Evolutionary conservation across 192 early-diverging fungal species (phyloP), one percentile per base, ranked within the genome.

Genomic region (Diversispora epigaea): DNA sequence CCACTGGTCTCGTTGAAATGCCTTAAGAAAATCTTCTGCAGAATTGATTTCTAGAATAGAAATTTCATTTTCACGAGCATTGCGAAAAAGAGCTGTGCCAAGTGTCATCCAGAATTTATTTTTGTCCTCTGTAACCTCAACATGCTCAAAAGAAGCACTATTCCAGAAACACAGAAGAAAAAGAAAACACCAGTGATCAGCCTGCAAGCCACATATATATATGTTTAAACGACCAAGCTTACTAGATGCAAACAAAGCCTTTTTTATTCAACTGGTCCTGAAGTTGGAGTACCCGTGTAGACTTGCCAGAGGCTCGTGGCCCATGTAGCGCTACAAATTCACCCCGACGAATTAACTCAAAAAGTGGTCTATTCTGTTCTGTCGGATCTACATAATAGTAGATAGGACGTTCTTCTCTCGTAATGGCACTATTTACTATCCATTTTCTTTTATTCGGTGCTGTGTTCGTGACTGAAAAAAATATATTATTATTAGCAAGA

Each of bases 371-470:
- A 64, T 63, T 75, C 73, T 64, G 73, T 11, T 58, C 60, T 75
- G 73, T 75, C 40, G 61, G 60, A 41, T 75, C 73, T 46, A 55
- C 72, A 49, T 39, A 75, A 55, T 75, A 75, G 46, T 54, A 45
- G 44, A 66, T 66, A 65, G 73, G 3, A 55, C 73, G 73, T 47
- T 54, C 49, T 64, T 65, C 73, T 61, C 62, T 39, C 39, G 65
- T 66, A 75, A 76, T 76, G 22, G 75, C 68, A 76, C 75, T 76
- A 58, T 76, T 68, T 56, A 76, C 63, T 12, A 58, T 47, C 75
- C 75, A 76, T 40, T 76, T 72, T 61, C 70, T 72, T 72, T 72
- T 70, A 1, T 72, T 72, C 52, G 56, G 41, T n/a, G 41, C n/a
- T 46, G 41, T 58, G 17, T 25, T 58, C 43, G 17, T 22, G 60